phyloP scores from a whole-genome alignment of 2,329 filamentous ascomycete genomes.

The Fonsecaea multimorphosa region DNA sequence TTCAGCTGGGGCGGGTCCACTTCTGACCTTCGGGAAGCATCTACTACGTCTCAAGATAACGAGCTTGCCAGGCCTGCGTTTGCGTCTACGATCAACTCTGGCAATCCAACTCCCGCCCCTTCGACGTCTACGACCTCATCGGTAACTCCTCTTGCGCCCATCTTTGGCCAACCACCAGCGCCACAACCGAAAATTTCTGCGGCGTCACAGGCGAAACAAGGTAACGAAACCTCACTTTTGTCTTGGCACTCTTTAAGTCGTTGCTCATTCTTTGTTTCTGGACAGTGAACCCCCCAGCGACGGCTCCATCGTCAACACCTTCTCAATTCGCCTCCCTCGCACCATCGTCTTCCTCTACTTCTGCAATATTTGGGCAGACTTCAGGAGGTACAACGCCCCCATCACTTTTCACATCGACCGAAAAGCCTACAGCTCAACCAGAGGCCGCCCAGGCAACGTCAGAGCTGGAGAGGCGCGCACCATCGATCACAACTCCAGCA shows the following conservation, averaged over 20 bases:
- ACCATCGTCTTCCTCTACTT: conserved; percentile 1
- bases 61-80: not conserved
- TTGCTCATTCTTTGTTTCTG: not conserved
- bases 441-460: not conserved
- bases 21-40: not conserved
- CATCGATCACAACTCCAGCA: conserved; percentile 2
- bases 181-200: conserved; percentile 5
- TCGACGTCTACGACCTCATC: not conserved
- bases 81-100: not conserved
- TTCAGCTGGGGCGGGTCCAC: not conserved
- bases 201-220: conserved; percentile 3
- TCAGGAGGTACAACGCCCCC: not conserved
- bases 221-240: conserved; percentile 9
- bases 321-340: conserved; percentile 8
- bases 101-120: not conserved
- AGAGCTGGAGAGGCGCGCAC: not conserved
- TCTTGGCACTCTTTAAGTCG: not conserved
- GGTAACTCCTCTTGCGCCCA: not conserved
- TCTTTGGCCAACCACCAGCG: not conserved
- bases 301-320: conserved; percentile 6
- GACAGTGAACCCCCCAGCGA: not conserved
- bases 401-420: not conserved
- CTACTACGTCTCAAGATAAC: not conserved
- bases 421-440: not conserved
- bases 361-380: not conserved